Evolutionary conservation across 2,329 filamentous ascomycete species (phyloP).

Genomic region (Aspergillus ochraceoroseus): DNA sequence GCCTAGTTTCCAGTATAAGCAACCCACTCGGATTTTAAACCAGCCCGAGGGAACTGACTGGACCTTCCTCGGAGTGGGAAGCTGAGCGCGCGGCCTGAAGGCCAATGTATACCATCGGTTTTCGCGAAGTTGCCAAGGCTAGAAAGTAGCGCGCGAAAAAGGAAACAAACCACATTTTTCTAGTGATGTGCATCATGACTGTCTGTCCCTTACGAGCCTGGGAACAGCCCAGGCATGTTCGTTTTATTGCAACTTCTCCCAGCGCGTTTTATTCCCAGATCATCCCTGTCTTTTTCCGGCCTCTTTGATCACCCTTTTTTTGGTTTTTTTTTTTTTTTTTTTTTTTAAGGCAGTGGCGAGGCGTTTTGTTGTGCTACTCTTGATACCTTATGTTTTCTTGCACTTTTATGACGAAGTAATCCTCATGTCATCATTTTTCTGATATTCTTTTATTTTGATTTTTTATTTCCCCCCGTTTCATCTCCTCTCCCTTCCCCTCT

Average conservation of each 20-base stretch:
- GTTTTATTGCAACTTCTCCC: background rate
- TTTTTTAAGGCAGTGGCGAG: constrained; percentile 20
- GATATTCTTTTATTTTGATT: background rate
- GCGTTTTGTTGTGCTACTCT: constrained; percentile 17
- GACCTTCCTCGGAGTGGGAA: constrained; percentile 38
- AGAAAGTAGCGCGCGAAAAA: background rate
- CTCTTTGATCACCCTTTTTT: constrained; percentile 3
- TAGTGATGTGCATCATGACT: constrained; percentile 8
- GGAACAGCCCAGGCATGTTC: background rate
- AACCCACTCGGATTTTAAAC: constrained; percentile 32
- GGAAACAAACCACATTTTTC: background rate
- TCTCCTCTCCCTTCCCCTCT: background rate
- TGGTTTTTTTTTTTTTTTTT: constrained; percentile 8
- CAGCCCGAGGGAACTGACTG: constrained; percentile 41
- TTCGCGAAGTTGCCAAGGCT: background rate
- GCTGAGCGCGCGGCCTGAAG: constrained; percentile 20
- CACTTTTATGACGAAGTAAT: constrained; percentile 1
- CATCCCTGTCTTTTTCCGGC: constrained; percentile 9
- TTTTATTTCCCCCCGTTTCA: background rate
- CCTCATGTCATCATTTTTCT: background rate
- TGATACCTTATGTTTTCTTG: constrained; percentile 19
- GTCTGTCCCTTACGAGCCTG: constrained; percentile 8
- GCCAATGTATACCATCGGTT: background rate
- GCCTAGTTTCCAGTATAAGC: constrained; percentile 33
- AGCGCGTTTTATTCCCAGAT: background rate